phyloP scores from a whole-genome alignment of 192 early-diverging fungal species.

The Rhizophagus prolifer region DNA sequence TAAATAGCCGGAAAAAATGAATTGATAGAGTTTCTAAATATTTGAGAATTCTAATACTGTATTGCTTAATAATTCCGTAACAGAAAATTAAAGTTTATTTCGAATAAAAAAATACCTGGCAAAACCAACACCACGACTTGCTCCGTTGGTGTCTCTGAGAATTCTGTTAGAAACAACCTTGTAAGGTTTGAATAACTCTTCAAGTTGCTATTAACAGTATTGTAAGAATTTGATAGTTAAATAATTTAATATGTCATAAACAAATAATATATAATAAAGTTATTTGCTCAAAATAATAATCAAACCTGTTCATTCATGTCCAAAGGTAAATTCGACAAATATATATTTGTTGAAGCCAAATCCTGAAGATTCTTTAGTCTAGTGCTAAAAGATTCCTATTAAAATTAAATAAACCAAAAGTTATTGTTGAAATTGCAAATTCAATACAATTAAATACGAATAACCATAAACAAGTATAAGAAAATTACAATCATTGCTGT shows the following conservation, averaged over 20 bases:
- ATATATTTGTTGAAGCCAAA: constrained; percentile 75
- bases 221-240: background rate
- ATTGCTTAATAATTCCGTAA: background rate
- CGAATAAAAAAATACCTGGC: constrained; percentile 44
- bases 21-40: background rate
- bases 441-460: background rate
- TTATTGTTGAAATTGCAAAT: background rate
- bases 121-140: constrained; percentile 80
- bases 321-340: constrained; percentile 79
- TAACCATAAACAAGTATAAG: background rate
- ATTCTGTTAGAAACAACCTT: constrained; percentile 72
- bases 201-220: constrained; percentile 41
- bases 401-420: background rate
- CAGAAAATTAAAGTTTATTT: background rate
- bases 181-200: constrained; percentile 64
- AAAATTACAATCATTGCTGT: background rate
- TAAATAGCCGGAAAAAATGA: background rate
- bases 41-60: background rate
- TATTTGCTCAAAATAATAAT: constrained; percentile 4
- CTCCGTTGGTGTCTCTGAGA: constrained; percentile 65
- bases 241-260: too few species aligned
- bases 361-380: constrained; percentile 72
- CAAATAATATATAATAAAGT: background rate
- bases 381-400: constrained; percentile 68
- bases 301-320: constrained; percentile 70